Conservation (phyloP, 202 grass and related monocot genomes). For the Hordeum pubiflorum region DNA sequence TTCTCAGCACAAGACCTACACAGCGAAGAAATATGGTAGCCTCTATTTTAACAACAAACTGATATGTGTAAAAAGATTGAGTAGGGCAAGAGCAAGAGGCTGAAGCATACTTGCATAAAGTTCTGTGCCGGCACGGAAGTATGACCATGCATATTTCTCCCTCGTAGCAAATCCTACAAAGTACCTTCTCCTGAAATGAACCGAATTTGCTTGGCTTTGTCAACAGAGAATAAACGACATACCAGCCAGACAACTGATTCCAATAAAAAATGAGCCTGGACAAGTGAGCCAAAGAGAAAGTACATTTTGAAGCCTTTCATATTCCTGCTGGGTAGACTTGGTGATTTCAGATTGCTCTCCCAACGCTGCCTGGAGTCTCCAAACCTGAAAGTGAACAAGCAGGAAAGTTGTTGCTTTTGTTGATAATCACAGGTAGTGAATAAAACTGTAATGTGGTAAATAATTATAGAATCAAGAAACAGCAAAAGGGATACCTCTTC, state of each 20-base stretch:
- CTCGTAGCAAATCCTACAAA: conserved; percentile 97
- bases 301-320: conserved; percentile 98
- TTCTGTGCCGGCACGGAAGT: conserved; percentile 89
- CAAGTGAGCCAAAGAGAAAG: conserved; percentile 17
- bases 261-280: not conserved
- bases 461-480: not conserved
- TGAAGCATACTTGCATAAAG: conserved; percentile 84
- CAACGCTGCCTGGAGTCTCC: conserved; percentile 91
- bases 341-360: conserved; percentile 97
- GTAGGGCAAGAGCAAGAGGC: not conserved
- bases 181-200: conserved; percentile 75
- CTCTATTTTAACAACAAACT: conserved; percentile 1
- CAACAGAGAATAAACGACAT: not conserved
- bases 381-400: conserved; percentile 54
- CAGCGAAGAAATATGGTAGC: conserved; percentile 15
- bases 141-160: conserved; percentile 90
- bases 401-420: not conserved
- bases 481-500: conserved; percentile 59
- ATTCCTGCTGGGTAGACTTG: conserved; percentile 91
- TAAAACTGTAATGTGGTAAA: not conserved
- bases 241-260: not conserved
- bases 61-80: not conserved
- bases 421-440: not conserved
- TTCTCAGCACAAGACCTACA: conserved; percentile 68
- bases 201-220: not conserved